phyloP scores from a whole-genome alignment of 192 early-diverging fungal genomes.

The Coemansia sp. region DNA sequence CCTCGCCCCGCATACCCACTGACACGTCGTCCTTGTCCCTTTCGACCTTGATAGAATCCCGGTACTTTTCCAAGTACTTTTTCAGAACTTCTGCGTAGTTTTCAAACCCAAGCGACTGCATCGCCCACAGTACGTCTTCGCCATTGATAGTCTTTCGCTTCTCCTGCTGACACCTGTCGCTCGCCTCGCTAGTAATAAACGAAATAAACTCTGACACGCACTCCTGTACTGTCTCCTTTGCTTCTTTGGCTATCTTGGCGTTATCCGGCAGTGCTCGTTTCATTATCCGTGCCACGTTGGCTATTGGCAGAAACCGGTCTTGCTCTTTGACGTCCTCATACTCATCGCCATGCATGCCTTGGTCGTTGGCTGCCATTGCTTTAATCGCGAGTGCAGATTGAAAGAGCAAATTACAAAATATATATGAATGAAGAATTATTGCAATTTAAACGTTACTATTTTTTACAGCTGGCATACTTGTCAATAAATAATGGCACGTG shows the following conservation, averaged over 20 bases:
- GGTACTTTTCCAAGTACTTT: slow-evolving; percentile 85
- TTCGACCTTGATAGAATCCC: slow-evolving; percentile 63
- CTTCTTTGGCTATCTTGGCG: slow-evolving; percentile 98
- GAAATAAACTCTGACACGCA: slow-evolving; percentile 99
- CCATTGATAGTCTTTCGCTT: slow-evolving; percentile 98
- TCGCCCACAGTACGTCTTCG: slow-evolving; percentile 97
- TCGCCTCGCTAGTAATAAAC: slow-evolving; percentile 98
- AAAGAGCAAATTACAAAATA: background rate
- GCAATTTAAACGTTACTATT: background rate
- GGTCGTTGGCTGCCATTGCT: slow-evolving; percentile 43
- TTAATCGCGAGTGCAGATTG: background rate
- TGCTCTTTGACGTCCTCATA: slow-evolving; percentile 87
- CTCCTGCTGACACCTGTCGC: slow-evolving; percentile 90
- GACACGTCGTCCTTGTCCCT: slow-evolving; percentile 45
- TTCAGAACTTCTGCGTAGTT: slow-evolving; percentile 91
- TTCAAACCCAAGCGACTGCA: slow-evolving; percentile 97
- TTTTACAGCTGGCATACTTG: background rate
- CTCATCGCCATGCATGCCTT: slow-evolving; percentile 38
- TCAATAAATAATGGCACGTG: background rate
- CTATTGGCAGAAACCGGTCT: slow-evolving; percentile 95
- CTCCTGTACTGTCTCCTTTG: slow-evolving; percentile 95
- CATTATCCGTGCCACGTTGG: slow-evolving; percentile 97
- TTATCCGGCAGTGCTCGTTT: slow-evolving; percentile 95
- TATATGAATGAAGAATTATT: background rate
- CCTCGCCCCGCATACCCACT: slow-evolving; percentile 19